phyloP scores from a whole-genome alignment of 169 alveolate genomes.

The Theileria parva region DNA sequence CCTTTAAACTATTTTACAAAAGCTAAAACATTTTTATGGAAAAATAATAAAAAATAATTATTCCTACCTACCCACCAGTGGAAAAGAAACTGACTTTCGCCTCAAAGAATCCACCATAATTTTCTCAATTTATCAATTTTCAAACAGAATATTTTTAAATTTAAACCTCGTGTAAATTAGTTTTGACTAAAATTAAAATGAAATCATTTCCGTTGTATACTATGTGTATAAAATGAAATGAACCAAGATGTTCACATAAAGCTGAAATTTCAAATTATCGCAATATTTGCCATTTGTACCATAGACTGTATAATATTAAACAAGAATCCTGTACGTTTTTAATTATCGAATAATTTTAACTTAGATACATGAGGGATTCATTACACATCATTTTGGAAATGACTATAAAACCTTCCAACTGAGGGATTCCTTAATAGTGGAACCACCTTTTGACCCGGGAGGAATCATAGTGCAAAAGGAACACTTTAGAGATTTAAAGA shows the following conservation, averaged over 20 bases:
- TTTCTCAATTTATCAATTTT: background rate
- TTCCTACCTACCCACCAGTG: background rate
- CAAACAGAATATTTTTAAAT: background rate
- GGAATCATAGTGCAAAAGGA: background rate
- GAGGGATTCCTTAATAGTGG: background rate
- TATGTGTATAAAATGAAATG: conserved; percentile 8
- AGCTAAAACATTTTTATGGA: conserved; percentile 1
- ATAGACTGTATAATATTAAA: background rate
- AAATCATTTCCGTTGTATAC: background rate
- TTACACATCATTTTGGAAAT: conserved; percentile 17
- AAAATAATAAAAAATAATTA: background rate
- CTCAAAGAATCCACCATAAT: background rate
- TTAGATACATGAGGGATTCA: background rate
- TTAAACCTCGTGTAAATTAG: background rate
- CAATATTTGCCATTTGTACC: background rate
- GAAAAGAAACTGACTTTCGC: background rate
- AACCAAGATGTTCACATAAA: conserved; percentile 8
- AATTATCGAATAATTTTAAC: background rate
- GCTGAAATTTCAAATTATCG: conserved; percentile 2
- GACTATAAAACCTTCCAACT: background rate
- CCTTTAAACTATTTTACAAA: background rate
- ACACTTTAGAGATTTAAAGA: conserved; percentile 13
- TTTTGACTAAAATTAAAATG: background rate
- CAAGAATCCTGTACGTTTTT: background rate
- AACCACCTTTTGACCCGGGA: conserved; percentile 10